These are phyloP conservation scores for Euryodendron excelsum DNA, from an alignment of 148 eudicot genomes.

Conservation along the genomic window DNA sequence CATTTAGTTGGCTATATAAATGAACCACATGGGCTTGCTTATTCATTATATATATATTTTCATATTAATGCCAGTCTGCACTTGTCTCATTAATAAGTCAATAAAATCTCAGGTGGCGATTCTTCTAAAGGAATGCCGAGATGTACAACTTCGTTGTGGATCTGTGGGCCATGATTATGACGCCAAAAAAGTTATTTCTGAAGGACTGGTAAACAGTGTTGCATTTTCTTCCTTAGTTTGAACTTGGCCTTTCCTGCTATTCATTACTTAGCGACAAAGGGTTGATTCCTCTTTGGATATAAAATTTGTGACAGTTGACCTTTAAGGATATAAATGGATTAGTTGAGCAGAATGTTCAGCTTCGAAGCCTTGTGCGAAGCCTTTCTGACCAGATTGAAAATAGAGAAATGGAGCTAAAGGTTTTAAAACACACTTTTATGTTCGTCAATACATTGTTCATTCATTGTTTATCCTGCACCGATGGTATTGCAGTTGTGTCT, in stretches of 20 bases:
- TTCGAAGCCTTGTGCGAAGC: constrained; percentile 75
- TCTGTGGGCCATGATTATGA: constrained; percentile 38
- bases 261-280: neutral
- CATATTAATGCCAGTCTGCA: neutral
- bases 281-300: constrained; percentile 11
- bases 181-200: constrained; percentile 60
- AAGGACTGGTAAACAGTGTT: constrained; percentile 44
- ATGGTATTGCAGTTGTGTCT: neutral
- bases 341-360: constrained; percentile 95
- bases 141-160: constrained; percentile 91
- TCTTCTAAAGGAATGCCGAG: constrained; percentile 91
- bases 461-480: neutral
- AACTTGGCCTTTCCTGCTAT: neutral
- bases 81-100: neutral
- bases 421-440: constrained; percentile 11
- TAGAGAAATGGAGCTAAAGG: constrained; percentile 60
- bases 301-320: constrained; percentile 42
- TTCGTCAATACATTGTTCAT: neutral
- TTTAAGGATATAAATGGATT: constrained; percentile 85
- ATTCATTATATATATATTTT: neutral
- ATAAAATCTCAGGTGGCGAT: constrained; percentile 50
- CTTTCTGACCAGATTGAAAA: constrained; percentile 77
- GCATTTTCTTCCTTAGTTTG: constrained; percentile 4
- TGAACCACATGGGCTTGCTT: neutral
- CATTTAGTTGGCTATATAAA: neutral